Base-by-base conservation (phyloP, 306 rosid species). In the Canavalia ensiformis region DNA sequence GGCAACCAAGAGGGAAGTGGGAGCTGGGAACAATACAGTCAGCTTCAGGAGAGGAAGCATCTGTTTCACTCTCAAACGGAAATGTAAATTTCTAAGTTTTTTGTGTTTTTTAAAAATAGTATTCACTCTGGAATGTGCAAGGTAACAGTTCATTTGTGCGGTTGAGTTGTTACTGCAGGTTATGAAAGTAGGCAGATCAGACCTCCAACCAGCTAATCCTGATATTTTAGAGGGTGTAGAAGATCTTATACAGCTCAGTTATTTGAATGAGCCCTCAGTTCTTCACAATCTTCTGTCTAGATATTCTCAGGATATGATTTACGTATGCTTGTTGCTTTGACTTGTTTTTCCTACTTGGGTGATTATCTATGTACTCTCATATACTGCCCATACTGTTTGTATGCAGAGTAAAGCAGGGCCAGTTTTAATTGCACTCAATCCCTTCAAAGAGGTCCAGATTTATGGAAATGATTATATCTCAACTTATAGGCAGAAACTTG, bases 361-460 rank as follows among this genome's bases (percentile, higher is more conserved):
- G 51, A n/a, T 74, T 80, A 74, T 80, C 58, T 77, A 59, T 68
- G 72, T 76, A 35, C 46, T 79, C 84, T 85, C 72, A 72, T 42
- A 31, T 83, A 44, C 78, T 73, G 54, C 42, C 72, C 33, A 65
- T 84, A 80, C 79, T 77, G 85, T 80, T 39, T 82, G 82, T 82
- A 50, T 83, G 90, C 85, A 96, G 99, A 92, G 90, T 81, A 96
- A 96, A 82, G 97, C 98, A 6, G 99, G 99, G 72, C 93, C 98
- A 8, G 71, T 96, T 82, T 85, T 93, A 82, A 85, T 96, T 76
- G 97, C 98, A 44, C 56, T 96, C 85, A 96, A 96, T 81, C 98
- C 99, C 67, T 90, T 90, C 88, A 94, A 93, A 86, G 94, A 88
- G 46, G 88, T 87, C 34, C 85, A 82, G 8, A 78, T 88, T 74